These are phyloP conservation scores for Solanum paucissectum DNA, from an alignment of 257 asterid genomes.

Conservation along the genomic window DNA sequence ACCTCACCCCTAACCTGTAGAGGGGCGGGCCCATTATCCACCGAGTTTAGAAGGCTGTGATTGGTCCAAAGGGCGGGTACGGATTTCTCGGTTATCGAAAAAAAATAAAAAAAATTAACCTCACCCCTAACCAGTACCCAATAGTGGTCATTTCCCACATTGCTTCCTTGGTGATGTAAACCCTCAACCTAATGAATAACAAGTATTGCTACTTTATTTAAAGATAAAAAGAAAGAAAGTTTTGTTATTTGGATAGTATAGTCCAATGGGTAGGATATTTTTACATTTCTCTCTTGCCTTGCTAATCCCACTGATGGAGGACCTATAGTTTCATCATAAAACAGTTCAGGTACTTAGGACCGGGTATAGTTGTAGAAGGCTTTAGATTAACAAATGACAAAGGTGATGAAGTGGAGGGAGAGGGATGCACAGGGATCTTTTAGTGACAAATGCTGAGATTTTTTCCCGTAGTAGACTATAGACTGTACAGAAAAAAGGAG, in stretches of 20 bases:
- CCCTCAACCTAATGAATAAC: not conserved
- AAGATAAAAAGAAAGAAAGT: not conserved
- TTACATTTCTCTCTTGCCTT: not conserved
- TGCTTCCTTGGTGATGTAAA: not conserved
- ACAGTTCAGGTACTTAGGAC: not conserved
- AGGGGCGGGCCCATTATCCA: too few relatives aligned
- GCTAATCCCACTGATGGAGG: not conserved
- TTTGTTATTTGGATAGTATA: not conserved
- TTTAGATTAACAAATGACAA: not conserved
- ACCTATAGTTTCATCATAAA: not conserved
- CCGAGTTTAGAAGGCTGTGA: too few relatives aligned
- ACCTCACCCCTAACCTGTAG: not conserved
- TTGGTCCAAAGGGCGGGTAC: too few relatives aligned
- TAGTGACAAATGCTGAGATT: not conserved
- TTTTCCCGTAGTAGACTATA: not conserved
- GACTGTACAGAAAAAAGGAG: not conserved
- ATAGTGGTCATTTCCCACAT: not conserved
- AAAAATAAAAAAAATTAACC: too few relatives aligned
- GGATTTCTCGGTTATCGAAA: too few relatives aligned
- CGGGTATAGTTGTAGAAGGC: not conserved
- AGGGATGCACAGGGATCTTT: not conserved
- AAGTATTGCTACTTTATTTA: not conserved
- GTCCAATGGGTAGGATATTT: not conserved
- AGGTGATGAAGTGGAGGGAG: not conserved
- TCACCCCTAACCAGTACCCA: not conserved